Percentiles rank a stretch among this genome's conserved stretches.
phyloP scores from a whole-genome alignment of 2,329 filamentous ascomycete genomes.

The Clarireedia paspali region DNA sequence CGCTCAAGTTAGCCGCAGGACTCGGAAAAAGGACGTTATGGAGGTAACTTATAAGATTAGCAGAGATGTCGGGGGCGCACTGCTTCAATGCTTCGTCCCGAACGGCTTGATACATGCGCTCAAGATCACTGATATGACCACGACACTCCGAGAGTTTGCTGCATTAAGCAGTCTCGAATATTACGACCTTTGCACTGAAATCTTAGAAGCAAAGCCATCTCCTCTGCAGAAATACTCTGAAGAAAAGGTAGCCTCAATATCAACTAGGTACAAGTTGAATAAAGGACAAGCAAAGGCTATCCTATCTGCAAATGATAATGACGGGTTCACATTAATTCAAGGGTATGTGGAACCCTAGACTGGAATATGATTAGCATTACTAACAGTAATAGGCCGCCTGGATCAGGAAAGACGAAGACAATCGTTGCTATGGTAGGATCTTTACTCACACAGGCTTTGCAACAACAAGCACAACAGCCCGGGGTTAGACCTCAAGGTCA shows the following conservation, averaged over 20 bases:
- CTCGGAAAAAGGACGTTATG: conserved; percentile 69
- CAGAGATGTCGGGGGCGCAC: conserved; percentile 40
- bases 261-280: conserved; percentile 77
- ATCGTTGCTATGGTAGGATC: conserved; percentile 94
- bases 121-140: conserved; percentile 88
- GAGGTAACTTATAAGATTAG: conserved; percentile 84
- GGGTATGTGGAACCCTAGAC: conserved; percentile 44
- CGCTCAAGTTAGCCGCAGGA: conserved; percentile 73
- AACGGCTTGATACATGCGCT: conserved; percentile 63
- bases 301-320: conserved; percentile 86
- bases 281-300: conserved; percentile 85
- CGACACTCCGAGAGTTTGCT: conserved; percentile 91
- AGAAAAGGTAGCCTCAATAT: conserved; percentile 59
- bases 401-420: conserved; percentile 97
- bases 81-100: conserved; percentile 57
- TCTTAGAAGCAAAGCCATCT: conserved; percentile 81
- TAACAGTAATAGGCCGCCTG: conserved; percentile 58
- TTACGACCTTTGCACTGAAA: conserved; percentile 92
- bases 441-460: conserved; percentile 52
- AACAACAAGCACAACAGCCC: conserved; percentile 24
- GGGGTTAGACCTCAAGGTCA: conserved; percentile 28
- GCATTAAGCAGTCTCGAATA: conserved; percentile 86
- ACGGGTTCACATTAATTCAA: conserved; percentile 94
- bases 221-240: conserved; percentile 77
- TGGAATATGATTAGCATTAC: conserved; percentile 21